Base-by-base conservation (phyloP, 371 early-diverging fungal genomes). In the Zancudomyces culisetae region DNA sequence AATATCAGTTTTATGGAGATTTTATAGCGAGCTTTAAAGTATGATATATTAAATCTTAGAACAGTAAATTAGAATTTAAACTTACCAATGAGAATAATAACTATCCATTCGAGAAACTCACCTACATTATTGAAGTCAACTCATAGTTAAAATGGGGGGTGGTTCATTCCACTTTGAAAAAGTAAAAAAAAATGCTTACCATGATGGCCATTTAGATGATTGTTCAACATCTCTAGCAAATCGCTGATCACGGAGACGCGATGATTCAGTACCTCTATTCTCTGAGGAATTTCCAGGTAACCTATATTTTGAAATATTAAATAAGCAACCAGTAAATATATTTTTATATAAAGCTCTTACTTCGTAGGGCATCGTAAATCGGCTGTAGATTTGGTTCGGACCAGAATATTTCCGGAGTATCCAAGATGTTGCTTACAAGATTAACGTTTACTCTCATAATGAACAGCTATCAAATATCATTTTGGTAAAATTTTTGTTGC, bases 341-440 rank as follows among this genome's bases (percentile, higher is more conserved):
- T 35, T 15, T 35, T 35, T 6, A 35, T 10, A 35, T 10, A 35
- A 35, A 35, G 15, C 6, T 35, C 35, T 35, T 35, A 35, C 80
- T 78, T 49, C 86, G 71, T 27, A 65, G 55, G 1, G 85, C 83
- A 53, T 72, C 71, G 52, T 87, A 88, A 27, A 88, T 56, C 10
- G 85, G 85, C 55, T 85, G 81, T 42, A 85, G 66, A 13, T 81
- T 72, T 3, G 87, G 87, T 52, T 86, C 84, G 10, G 83, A 80
- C 86, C 87, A 88, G 52, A 88, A 87, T 42, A 87, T 80, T 57
- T 90, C 90, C 27, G 89, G 90, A 27, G 81, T 81, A 60, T 90
- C 88, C 54, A 89, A 68, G n/a, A 87, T 80, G 49, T 84, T 83
- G 41, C 77, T 77, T 18, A 92, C 88, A 19, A 89, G 68, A 58